phyloP scores from a whole-genome alignment of 495 filamentous ascomycete species.

The Astrothelium subdiscretum region DNA sequence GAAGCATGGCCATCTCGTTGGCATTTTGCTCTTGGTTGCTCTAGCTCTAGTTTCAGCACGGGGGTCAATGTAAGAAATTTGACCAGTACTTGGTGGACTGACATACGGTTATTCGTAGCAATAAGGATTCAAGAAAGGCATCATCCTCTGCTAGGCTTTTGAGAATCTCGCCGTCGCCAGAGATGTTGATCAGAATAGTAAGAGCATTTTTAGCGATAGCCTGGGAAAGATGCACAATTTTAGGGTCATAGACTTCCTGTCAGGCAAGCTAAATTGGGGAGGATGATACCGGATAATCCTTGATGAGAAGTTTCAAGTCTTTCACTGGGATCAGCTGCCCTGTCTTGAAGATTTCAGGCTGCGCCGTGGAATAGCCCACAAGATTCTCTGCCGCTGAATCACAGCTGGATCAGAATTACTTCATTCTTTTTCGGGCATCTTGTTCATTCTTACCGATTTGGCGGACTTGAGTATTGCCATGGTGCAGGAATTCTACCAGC shows the following conservation, averaged over 20 bases:
- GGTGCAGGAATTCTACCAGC: conserved; percentile 86
- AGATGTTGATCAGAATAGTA: conserved; percentile 86
- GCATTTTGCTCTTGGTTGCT: conserved; percentile 59
- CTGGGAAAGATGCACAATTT: conserved; percentile 29
- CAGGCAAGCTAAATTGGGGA: background rate
- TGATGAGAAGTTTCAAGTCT: conserved; percentile 79
- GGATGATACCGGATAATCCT: conserved; percentile 55
- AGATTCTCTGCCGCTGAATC: conserved; percentile 65
- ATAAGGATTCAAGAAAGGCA: conserved; percentile 60
- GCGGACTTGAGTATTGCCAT: conserved; percentile 77
- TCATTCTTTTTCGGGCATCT: background rate
- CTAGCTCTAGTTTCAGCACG: conserved; percentile 24
- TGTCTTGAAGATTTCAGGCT: conserved; percentile 74
- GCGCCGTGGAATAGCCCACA: conserved; percentile 65
- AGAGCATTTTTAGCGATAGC: conserved; percentile 86
- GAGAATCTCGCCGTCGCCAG: conserved; percentile 62
- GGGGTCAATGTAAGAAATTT: background rate
- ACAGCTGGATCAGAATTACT: conserved; percentile 9
- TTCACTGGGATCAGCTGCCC: conserved; percentile 67
- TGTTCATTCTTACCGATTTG: conserved; percentile 47
- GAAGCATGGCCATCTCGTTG: conserved; percentile 76
- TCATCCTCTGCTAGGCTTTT: conserved; percentile 65
- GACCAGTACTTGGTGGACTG: conserved; percentile 3
- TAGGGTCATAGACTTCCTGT: background rate
- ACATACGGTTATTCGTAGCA: conserved; percentile 67